These are phyloP conservation scores for Cladosporium sp. DNA, from an alignment of 2,329 filamentous ascomycete species.

Conservation along the genomic window DNA sequence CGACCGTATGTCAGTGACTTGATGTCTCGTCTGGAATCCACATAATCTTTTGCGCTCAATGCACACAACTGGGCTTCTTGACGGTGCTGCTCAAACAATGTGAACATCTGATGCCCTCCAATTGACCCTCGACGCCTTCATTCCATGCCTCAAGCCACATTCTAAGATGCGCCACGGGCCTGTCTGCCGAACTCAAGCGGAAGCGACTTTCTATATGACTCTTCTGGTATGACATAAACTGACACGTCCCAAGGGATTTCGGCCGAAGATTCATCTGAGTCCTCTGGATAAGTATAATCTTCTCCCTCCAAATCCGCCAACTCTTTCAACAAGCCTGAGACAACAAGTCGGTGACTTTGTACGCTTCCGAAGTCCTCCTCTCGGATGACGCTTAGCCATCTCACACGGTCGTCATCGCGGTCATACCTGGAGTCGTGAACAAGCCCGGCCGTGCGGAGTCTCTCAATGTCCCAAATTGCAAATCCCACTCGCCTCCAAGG, in stretches of 20 bases:
- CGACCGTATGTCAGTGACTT: no score
- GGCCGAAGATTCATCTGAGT: background rate
- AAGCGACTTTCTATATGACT: background rate
- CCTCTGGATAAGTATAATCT: background rate
- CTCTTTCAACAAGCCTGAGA: background rate
- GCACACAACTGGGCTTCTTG: no score
- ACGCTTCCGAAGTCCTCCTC: background rate
- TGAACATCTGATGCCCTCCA: background rate
- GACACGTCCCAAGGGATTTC: background rate
- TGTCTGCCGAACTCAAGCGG: conserved; percentile 2
- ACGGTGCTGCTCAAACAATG: no score
- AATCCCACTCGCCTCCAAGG: conserved; percentile 5
- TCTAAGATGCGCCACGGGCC: background rate
- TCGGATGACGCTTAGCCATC: conserved; percentile 1
- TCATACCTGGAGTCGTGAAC: background rate
- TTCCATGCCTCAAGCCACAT: background rate
- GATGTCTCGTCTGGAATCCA: no score
- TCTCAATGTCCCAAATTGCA: conserved; percentile 3
- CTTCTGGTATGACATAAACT: background rate
- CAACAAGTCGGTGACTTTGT: background rate
- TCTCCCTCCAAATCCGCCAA: background rate
- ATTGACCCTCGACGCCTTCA: background rate
- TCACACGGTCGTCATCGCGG: background rate
- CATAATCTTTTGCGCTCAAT: no score
- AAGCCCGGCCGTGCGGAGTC: background rate